Evolutionary conservation across 257 asterid species (phyloP), one percentile per base, ranked within the genome.

Genomic region (Orobanche coerulescens): DNA sequence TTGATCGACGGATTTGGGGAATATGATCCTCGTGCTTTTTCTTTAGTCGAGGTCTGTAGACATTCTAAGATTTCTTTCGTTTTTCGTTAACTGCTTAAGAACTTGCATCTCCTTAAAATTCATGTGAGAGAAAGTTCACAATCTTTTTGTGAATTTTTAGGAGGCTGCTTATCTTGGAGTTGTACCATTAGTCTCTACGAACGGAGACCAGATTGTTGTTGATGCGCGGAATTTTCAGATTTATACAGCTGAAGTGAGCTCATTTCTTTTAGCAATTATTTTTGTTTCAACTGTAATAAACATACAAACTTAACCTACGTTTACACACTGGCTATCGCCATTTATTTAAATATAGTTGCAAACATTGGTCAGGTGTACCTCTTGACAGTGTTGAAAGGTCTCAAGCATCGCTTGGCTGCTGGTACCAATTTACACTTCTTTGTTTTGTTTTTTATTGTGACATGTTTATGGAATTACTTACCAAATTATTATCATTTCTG

Each of bases 361-460:
- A 65, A 50, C 48, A 62, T 73, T 81, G 68, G 61, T 65, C 85
- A 92, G 98, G 98, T 88, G 36, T 92, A 84, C 77, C 64, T 92
- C 66, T 84, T 89, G 97, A 82, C 94, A 5, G 95, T 92, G 65
- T 75, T 88, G 70, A 92, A 81, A 79, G 83, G 95, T 76, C 94
- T 92, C 82, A 92, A 92, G 86, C 82, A 86, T 73, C 96, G 97
- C 16, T 79, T 89, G 70, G 95, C 98, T 73, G 98, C 97, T 54
- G 98, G 98, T 92, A 86, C 20, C 69, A 61, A 61, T 70, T 64
- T 71, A 26, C 60, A 28, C 72, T 73, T 70, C 24, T 49, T 36
- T 37, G 28, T 73, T 66, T 62, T 12, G 19, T 62, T 75, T 53
- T 42, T 68, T 33, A 31, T 47, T 60, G 16, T 73, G 72, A 28